Base-by-base conservation (phyloP, 2,329 filamentous ascomycete species). In the Dothideomycetes sp. region DNA sequence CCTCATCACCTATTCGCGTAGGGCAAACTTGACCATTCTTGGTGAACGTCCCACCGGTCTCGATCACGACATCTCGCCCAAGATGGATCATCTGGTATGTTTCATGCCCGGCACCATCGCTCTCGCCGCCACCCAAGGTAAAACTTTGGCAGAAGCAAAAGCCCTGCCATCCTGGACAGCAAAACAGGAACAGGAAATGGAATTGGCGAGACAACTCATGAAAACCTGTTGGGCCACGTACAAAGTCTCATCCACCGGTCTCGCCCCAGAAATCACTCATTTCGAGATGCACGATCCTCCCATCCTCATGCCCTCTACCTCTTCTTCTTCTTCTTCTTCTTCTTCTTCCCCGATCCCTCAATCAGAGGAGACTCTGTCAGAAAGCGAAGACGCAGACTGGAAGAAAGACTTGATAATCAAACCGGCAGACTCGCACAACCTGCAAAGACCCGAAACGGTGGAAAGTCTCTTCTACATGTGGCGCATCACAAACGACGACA, bases 171-270 rank as follows among this genome's bases (percentile, higher is more conserved):
- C 54, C 12, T 96, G 91, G 91, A 78, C 74, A 23, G 71, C 76
- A 49, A 74, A 82, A 57, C 80, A 93, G 53, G 87, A 94, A 44
- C 82, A 83, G 46, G 86, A 96, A 58, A 88, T 98, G 67, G 65
- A 77, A 46, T 76, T 98, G 19, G 87, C 91, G 1, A 78, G 78
- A 49, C 89, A 98, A 66, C 70, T 98, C 43, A 95, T 84, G 70
- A 89, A 94, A 46, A 96, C 91, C 1, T 98, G 91, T 70, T 95
- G 89, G 84, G 88, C 84, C 55, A 98, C 93, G 78, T 98, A 98
- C 67, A 83, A 86, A 57, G 80, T 73, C 53, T 95, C 88, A 56
- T 76, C 79, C 7, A 96, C 91, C 0, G 89, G 88, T 0, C 75
- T 98, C n/a, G 88, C 91, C 0, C 80, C 84, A 0, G 91, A 98